Percentiles rank a stretch among this genome's conserved stretches.
Evolutionary conservation across 495 filamentous ascomycete species (phyloP).

Genomic region (Parmelia sp.): DNA sequence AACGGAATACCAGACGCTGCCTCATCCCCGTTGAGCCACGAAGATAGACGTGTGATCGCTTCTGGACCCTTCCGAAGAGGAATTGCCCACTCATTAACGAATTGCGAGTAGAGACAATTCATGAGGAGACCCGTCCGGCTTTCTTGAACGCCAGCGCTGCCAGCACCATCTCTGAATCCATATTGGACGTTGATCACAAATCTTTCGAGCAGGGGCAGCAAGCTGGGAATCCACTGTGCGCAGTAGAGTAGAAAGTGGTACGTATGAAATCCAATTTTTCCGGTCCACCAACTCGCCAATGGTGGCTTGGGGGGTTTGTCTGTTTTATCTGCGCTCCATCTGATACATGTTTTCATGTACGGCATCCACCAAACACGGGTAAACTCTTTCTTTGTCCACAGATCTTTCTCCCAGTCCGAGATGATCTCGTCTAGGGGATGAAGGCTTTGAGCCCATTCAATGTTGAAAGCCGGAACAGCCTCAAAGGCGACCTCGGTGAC

Average conservation of each 20-base stretch:
- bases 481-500: slow-evolving; percentile 82
- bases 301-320: slow-evolving; percentile 45
- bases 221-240: slow-evolving; percentile 66
- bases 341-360: slow-evolving; percentile 75
- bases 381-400: slow-evolving; percentile 84
- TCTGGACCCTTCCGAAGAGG: slow-evolving; percentile 86
- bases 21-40: slow-evolving; percentile 70
- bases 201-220: slow-evolving; percentile 84
- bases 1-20: slow-evolving; percentile 65
- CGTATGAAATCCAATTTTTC: slow-evolving; percentile 69
- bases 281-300: slow-evolving; percentile 67
- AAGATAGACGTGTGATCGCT: slow-evolving; percentile 71
- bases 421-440: slow-evolving; percentile 61
- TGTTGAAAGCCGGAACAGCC: slow-evolving; percentile 66
- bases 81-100: slow-evolving; percentile 96
- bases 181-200: slow-evolving; percentile 95
- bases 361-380: slow-evolving; percentile 97
- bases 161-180: slow-evolving; percentile 65
- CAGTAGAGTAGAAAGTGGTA: slow-evolving; percentile 85
- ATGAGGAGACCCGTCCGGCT: slow-evolving; percentile 75
- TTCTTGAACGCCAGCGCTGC: slow-evolving; percentile 69
- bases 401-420: slow-evolving; percentile 58
- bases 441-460: slow-evolving; percentile 80
- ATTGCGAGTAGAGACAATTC: slow-evolving; percentile 95
- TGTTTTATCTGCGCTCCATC: slow-evolving; percentile 79